Conservation (phyloP, 768 basidiomycete genomes). For the Boletales sp. region DNA sequence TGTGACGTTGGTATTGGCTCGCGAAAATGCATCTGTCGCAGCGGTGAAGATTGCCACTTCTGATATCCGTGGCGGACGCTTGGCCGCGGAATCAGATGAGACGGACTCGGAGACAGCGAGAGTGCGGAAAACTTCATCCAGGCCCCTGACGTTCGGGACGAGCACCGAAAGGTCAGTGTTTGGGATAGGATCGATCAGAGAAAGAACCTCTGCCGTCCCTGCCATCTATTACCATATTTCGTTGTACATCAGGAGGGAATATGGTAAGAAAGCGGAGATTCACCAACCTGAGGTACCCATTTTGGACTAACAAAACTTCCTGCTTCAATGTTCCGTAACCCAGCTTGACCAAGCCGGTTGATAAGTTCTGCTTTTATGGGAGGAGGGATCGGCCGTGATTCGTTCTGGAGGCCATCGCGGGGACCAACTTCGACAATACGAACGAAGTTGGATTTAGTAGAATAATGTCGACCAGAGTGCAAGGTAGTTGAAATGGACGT, state of each 20-base stretch:
- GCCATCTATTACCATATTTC: constrained; percentile 60
- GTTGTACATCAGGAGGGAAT: not conserved
- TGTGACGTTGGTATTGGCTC: constrained; percentile 80
- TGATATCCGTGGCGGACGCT: constrained; percentile 54
- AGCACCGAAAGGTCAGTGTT: constrained; percentile 75
- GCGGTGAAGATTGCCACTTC: constrained; percentile 90
- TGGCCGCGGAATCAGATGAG: constrained; percentile 26
- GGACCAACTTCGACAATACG: constrained; percentile 87
- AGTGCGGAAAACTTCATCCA: constrained; percentile 62
- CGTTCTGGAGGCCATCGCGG: constrained; percentile 90
- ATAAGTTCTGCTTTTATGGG: constrained; percentile 79
- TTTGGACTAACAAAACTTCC: constrained; percentile 93
- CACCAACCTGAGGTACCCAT: constrained; percentile 80
- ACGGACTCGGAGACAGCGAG: constrained; percentile 31
- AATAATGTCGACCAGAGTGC: not conserved
- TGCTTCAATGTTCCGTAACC: constrained; percentile 68
- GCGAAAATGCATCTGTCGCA: constrained; percentile 81
- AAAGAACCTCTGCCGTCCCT: constrained; percentile 74
- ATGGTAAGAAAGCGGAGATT: not conserved
- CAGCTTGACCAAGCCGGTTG: constrained; percentile 65
- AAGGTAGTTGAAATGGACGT: not conserved
- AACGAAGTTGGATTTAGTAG: constrained; percentile 20
- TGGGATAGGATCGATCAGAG: constrained; percentile 47
- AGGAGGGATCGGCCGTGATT: constrained; percentile 67
- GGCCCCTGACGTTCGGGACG: constrained; percentile 74